Evolutionary conservation across 164 flowering plant species (phyloP).

Genomic region (Vitis riparia): DNA sequence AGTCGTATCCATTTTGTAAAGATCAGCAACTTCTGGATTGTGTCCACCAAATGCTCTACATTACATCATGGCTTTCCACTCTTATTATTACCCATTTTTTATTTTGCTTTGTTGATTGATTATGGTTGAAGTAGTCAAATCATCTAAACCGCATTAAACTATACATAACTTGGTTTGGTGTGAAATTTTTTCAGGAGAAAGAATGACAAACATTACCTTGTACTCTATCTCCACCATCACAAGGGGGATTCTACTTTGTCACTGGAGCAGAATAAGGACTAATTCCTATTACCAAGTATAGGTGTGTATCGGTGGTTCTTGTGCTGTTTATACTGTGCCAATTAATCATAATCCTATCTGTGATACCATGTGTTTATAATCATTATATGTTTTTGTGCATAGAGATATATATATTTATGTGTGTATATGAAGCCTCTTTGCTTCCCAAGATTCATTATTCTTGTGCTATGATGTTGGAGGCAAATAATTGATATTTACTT

Average conservation of each 20-base stretch:
- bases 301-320: background rate
- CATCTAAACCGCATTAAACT: background rate
- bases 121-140: background rate
- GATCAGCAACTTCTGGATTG: background rate
- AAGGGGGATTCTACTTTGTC: conserved; percentile 17
- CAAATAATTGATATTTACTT: background rate
- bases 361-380: conserved; percentile 1
- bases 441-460: background rate
- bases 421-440: background rate
- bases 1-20: background rate
- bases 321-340: conserved; percentile 5
- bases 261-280: conserved; percentile 7
- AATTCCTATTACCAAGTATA: conserved; percentile 8
- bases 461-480: background rate
- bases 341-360: background rate
- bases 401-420: background rate
- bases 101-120: background rate
- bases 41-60: background rate
- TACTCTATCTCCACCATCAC: conserved; percentile 7
- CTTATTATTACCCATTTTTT: background rate
- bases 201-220: conserved; percentile 18
- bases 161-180: background rate
- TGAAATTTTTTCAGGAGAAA: conserved; percentile 28
- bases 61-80: background rate
- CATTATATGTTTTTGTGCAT: conserved; percentile 8